phyloP scores from a whole-genome alignment of 768 basidiomycete species.

The Floccularia luteovirens region DNA sequence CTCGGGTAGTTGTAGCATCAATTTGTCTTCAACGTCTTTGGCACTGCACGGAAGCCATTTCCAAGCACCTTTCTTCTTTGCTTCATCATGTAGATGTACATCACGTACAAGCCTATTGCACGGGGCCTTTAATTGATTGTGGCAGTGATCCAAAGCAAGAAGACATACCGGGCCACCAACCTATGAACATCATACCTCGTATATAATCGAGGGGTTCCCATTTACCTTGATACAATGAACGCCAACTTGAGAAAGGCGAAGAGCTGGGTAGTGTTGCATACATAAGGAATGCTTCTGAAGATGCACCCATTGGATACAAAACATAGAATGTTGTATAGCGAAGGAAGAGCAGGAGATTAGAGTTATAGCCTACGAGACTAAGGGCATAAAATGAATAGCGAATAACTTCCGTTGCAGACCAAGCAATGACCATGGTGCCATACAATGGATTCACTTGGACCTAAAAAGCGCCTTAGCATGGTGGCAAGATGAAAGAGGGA shows the following conservation, averaged over 20 bases:
- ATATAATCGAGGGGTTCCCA: constrained; percentile 55
- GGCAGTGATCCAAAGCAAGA: background rate
- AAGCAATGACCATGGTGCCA: constrained; percentile 87
- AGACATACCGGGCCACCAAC: constrained; percentile 83
- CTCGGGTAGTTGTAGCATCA: background rate
- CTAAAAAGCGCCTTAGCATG: constrained; percentile 20
- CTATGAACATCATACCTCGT: constrained; percentile 53
- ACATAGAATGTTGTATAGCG: constrained; percentile 93
- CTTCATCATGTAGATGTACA: constrained; percentile 49
- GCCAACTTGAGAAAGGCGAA: constrained; percentile 34
- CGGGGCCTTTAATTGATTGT: background rate
- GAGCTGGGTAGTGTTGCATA: constrained; percentile 63
- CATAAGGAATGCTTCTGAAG: constrained; percentile 82
- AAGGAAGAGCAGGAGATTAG: constrained; percentile 48
- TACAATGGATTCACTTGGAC: constrained; percentile 72
- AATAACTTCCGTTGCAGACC: constrained; percentile 87
- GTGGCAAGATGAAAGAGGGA: background rate
- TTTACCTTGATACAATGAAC: constrained; percentile 26
- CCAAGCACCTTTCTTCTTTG: constrained; percentile 40
- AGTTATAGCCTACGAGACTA: constrained; percentile 49
- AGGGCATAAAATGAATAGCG: constrained; percentile 86
- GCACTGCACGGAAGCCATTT: constrained; percentile 1
- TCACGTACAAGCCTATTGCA: constrained; percentile 34
- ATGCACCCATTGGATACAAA: constrained; percentile 90
- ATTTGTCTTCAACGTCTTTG: background rate